These are phyloP conservation scores for Irpex sp. DNA, from an alignment of 1,284 basidiomycete genomes.

Conservation along the genomic window DNA sequence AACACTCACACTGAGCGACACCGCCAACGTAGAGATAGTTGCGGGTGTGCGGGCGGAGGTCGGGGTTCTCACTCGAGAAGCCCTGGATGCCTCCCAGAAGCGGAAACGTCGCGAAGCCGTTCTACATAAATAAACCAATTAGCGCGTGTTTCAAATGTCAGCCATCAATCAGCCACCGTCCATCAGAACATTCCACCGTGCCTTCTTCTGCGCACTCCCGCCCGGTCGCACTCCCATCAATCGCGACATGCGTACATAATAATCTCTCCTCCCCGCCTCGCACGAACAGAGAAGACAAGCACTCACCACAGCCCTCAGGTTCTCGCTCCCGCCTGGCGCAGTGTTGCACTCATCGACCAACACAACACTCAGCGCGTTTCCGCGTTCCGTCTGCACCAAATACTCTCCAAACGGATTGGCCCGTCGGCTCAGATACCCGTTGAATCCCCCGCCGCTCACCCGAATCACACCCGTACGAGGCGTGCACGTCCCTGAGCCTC, in stretches of 20 bases:
- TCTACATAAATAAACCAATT: slow-evolving; percentile 3
- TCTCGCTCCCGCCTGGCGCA: neutral
- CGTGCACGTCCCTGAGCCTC: neutral
- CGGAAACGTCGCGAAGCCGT: slow-evolving; percentile 12
- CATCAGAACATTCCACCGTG: neutral
- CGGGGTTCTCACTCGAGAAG: slow-evolving; percentile 9
- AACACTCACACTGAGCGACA: slow-evolving; percentile 11
- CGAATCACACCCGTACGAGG: neutral
- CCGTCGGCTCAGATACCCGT: neutral
- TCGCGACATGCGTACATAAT: no score
- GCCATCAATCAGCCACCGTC: neutral
- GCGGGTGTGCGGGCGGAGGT: slow-evolving; percentile 5
- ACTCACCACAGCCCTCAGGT: neutral
- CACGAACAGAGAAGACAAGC: neutral
- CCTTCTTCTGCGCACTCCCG: neutral
- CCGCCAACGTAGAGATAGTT: slow-evolving; percentile 17
- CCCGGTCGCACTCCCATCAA: neutral
- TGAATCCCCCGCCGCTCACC: neutral
- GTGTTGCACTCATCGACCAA: neutral
- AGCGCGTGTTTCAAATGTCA: neutral
- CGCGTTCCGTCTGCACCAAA: neutral
- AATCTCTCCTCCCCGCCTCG: neutral
- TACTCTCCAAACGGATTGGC: neutral
- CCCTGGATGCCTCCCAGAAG: slow-evolving; percentile 13
- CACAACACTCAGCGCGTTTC: neutral